These are phyloP conservation scores for Suhomyces atakaporum DNA, from an alignment of 1,139 yeast genomes.

Conservation along the genomic window DNA sequence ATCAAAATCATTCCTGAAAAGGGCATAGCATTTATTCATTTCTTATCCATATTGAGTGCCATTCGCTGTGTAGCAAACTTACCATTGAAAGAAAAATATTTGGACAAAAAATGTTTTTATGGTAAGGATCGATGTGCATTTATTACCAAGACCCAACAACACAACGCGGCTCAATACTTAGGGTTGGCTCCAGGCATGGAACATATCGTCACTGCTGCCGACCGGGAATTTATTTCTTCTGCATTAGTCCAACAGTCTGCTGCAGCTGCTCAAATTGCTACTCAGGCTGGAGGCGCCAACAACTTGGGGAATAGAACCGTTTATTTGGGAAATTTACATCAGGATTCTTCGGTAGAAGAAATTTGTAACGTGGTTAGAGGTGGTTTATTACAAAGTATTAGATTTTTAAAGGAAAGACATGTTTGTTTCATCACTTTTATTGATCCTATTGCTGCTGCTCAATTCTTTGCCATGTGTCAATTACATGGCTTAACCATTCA, in stretches of 20 bases:
- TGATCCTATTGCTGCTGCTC: slow-evolving; percentile 91
- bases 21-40: slow-evolving; percentile 63
- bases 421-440: slow-evolving; percentile 92
- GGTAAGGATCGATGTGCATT: slow-evolving; percentile 70
- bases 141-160: slow-evolving; percentile 93
- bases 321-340: slow-evolving; percentile 84
- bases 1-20: slow-evolving; percentile 59
- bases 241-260: slow-evolving; percentile 68
- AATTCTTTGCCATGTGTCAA: slow-evolving; percentile 86
- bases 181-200: slow-evolving; percentile 92
- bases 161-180: slow-evolving; percentile 92
- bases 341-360: slow-evolving; percentile 84
- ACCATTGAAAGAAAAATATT: slow-evolving; percentile 55
- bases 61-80: slow-evolving; percentile 60
- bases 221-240: slow-evolving; percentile 61
- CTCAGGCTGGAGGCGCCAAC: slow-evolving; percentile 73
- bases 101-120: slow-evolving; percentile 58
- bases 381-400: slow-evolving; percentile 75
- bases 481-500: slow-evolving; percentile 81
- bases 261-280: slow-evolving; percentile 73
- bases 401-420: slow-evolving; percentile 76
- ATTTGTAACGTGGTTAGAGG: slow-evolving; percentile 94
- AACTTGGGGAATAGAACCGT: slow-evolving; percentile 91
- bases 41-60: slow-evolving; percentile 58
- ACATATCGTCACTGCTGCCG: slow-evolving; percentile 78